Evolutionary conservation across 257 asterid species (phyloP).

Genomic region (Avicennia marina): DNA sequence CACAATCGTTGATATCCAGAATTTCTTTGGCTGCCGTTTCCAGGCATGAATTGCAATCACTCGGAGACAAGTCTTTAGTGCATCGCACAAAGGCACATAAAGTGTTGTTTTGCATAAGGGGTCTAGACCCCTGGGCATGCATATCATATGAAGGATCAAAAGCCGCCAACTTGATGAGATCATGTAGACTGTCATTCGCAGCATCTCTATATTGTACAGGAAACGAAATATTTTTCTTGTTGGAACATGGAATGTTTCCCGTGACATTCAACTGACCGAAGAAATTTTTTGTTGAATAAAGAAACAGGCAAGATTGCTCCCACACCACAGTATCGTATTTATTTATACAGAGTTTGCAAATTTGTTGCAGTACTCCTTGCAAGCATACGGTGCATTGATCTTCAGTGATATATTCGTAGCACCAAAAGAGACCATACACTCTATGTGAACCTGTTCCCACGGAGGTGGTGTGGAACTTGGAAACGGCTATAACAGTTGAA

Average conservation of each 20-base stretch:
- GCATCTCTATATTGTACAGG: background rate
- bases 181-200: background rate
- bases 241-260: background rate
- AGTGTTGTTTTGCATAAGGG: background rate
- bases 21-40: background rate
- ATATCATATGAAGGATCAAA: slow-evolving; percentile 3
- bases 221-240: background rate
- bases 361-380: background rate
- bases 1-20: background rate
- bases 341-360: slow-evolving; percentile 1
- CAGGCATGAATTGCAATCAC: slow-evolving; percentile 4
- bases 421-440: slow-evolving; percentile 9
- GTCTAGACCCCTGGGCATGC: background rate
- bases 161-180: slow-evolving; percentile 13
- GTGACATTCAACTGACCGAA: slow-evolving; percentile 14
- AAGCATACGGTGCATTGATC: background rate
- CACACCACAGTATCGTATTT: slow-evolving; percentile 9
- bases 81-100: slow-evolving; percentile 15
- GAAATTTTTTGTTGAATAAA: slow-evolving; percentile 3
- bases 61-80: slow-evolving; percentile 6
- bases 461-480: background rate
- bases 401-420: background rate
- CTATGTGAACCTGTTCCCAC: slow-evolving; percentile 1
- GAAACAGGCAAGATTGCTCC: slow-evolving; percentile 11
- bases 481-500: background rate